Evolutionary conservation across 768 basidiomycete species (phyloP).

Genomic region (Hericium rajendrae): DNA sequence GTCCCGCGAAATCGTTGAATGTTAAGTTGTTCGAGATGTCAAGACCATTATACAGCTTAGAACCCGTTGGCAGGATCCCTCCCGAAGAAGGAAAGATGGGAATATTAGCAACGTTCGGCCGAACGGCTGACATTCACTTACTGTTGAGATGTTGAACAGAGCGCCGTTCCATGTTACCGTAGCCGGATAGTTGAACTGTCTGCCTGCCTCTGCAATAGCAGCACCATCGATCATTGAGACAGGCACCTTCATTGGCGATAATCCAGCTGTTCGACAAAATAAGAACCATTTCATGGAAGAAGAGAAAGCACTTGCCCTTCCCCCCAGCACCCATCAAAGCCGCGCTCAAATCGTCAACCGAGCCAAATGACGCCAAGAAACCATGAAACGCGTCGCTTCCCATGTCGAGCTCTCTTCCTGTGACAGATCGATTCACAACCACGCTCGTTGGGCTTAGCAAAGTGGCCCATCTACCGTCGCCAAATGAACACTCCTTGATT

Average conservation of each 20-base stretch:
- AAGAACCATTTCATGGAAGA: neutral
- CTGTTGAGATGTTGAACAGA: neutral
- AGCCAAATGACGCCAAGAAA: neutral
- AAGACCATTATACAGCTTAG: neutral
- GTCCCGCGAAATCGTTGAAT: neutral
- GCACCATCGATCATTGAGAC: neutral
- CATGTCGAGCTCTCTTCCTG: neutral
- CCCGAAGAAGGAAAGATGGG: neutral
- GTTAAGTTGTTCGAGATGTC: neutral
- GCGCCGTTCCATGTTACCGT: neutral
- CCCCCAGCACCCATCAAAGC: neutral
- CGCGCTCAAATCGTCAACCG: neutral
- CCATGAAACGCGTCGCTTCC: neutral
- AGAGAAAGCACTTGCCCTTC: neutral
- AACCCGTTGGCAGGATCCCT: neutral
- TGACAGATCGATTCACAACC: neutral
- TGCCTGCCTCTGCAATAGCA: neutral
- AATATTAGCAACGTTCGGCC: neutral
- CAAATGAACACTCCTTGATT: too few species aligned
- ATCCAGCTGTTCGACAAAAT: neutral
- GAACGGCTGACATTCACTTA: neutral
- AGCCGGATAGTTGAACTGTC: neutral
- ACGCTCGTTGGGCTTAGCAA: neutral
- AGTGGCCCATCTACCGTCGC: neutral
- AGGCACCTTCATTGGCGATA: neutral